Base-by-base conservation (phyloP, 148 eudicot species). In the Pouteria glomerata region DNA sequence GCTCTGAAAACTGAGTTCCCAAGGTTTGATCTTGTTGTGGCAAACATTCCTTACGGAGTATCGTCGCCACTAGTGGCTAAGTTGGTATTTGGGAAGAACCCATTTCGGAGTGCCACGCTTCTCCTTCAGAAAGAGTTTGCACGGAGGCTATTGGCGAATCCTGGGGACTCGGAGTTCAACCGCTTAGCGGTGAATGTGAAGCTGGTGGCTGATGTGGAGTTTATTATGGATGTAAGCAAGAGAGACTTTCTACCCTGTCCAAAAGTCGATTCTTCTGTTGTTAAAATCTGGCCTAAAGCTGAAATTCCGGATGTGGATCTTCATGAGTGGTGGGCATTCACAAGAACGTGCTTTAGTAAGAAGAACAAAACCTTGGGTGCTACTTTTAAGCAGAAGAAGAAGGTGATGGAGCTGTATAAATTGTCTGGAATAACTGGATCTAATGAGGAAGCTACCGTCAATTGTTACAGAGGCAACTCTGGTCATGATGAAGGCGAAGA, bases 341-440 rank as follows among this genome's bases (percentile, higher is more conserved):
- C 97, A 1, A 83, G 88, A 71, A 83, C 83, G 3, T 91, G 97
- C 67, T 95, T 95, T 70, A 71, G 85, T 68, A 95, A 89, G 87
- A 95, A 95, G 75, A 95, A 95, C 78, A 95, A 95, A 80, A 95
- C 99, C 8, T 65, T 95, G 66, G 97, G 99, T 21, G 97, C 99
- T 33, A 95, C 89, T 7, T 89, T 91, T 70, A 91, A 84, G 86
- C 90, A 89, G 74, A 95, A 95, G 83, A 95, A 83, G 83, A 89
- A 88, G 84, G 51, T 89, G 55, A 45, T 82, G 71, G 97, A 91
- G 85, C 80, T 95, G 37, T 82, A 87, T 84, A 83, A 79, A 24
- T 71, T 85, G 74, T 89, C 88, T 16, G 33, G 63, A 58, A 18
- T n/a, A 27, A 52, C 30, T 35, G 78, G 57, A 12, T 29, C 53